Evolutionary conservation across 306 rosid genomes (phyloP), one percentile per base, ranked within the genome.

Genomic region (Herpetospermum pedunculosum): DNA sequence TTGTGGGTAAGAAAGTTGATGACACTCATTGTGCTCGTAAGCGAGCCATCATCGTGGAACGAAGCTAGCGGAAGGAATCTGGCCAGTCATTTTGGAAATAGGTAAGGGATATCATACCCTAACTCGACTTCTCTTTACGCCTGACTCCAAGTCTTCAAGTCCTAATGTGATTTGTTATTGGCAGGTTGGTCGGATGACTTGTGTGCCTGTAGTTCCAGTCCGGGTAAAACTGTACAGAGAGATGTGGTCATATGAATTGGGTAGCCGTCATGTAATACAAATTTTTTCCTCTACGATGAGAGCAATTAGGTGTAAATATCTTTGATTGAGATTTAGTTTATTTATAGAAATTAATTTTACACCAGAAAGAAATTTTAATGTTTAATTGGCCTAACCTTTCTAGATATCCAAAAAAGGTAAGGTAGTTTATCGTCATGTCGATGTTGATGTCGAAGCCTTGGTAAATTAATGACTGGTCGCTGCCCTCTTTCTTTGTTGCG

Each of bases 361-460:
- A 47, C 74, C 58, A 28, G 28, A 70, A 70, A 40, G 72, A 40
- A 70, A 47, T 13, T 83, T 85, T 87, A 81, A 25, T 69, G 73
- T 44, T 44, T 44, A 69, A 26, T 44, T 69, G 54, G 55, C 37
- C 55, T 25, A 44, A 65, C 50, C 19, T 23, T 40, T 40, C 72
- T 40, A 64, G 32, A 37, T 64, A 19, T 64, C 26, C 47, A 10
- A 19, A 10, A 19, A 19, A 32, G 70, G 1, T 30, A 8, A 8
- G 26, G 26, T 32, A 32, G 44, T 60, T 16, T 32, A 3, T 34
- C 18, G 23, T 60, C 14, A 5, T 57, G 9, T 14, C 37, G 8
- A 6, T 14, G 23, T 5, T 60, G 6, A 5, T 57, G 9, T 14
- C 37, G 8, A 6, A 29, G 23, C 12, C 5, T 60, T 60, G 69